Percentiles rank a stretch among this genome's conserved stretches.
Evolutionary conservation across 2,329 filamentous ascomycete species (phyloP).

Genomic region (Trichoderma koningii): DNA sequence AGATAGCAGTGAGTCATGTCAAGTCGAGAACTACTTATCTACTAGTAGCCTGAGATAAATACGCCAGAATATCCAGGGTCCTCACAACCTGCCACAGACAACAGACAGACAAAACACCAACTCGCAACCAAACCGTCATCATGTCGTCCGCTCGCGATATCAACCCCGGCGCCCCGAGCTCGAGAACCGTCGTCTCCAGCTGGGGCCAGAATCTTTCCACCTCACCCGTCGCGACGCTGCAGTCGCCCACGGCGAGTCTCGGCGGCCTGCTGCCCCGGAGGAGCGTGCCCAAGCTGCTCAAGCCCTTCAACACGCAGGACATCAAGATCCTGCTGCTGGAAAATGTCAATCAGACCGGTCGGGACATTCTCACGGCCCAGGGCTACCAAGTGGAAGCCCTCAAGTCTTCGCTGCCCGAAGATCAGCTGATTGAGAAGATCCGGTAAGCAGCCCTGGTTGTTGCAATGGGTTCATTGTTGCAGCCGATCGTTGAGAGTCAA

Average conservation of each 20-base stretch:
- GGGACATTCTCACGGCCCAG: slow-evolving; percentile 77
- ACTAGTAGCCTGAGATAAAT: neutral
- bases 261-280: slow-evolving; percentile 45
- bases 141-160: slow-evolving; percentile 55
- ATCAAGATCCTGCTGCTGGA: slow-evolving; percentile 95
- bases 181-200: slow-evolving; percentile 54
- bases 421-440: slow-evolving; percentile 96
- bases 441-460: slow-evolving; percentile 58
- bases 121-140: slow-evolving; percentile 15
- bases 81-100: too few species aligned
- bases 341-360: slow-evolving; percentile 91
- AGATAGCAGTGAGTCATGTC: neutral
- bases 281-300: slow-evolving; percentile 70
- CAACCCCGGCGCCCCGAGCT: slow-evolving; percentile 39
- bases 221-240: slow-evolving; percentile 74
- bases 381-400: slow-evolving; percentile 94
- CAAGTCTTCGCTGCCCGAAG: slow-evolving; percentile 87
- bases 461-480: neutral
- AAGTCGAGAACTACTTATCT: neutral
- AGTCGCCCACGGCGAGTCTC: slow-evolving; percentile 70
- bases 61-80: too few species aligned
- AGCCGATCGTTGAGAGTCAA: neutral
- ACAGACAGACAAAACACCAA: neutral
- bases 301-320: slow-evolving; percentile 93
- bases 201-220: slow-evolving; percentile 64